A percentile compares a stretch with the other conserved stretches of the same genome.
phyloP scores from a whole-genome alignment of 805 yeast genomes.

The Tetrapisispora taiwanensis region DNA sequence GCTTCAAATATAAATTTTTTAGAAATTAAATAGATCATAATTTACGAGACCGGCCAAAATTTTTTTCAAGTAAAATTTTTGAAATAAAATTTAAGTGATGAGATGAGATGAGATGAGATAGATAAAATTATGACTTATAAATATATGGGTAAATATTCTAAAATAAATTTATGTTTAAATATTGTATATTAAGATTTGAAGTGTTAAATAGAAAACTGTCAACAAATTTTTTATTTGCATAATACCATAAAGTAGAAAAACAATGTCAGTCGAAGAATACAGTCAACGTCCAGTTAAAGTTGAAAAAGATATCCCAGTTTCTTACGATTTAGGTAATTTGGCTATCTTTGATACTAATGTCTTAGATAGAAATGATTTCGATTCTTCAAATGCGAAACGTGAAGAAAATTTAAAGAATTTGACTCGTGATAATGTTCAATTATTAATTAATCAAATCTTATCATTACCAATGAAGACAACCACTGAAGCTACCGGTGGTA shows the following conservation, averaged over 20 bases:
- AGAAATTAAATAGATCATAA: background rate
- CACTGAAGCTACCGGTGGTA: conserved; percentile 52
- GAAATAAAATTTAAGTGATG: background rate
- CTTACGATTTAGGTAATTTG: conserved; percentile 82
- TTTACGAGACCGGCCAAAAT: background rate
- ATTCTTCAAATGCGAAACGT: conserved; percentile 41
- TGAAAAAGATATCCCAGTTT: conserved; percentile 81
- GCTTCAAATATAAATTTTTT: too few species aligned
- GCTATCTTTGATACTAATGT: conserved; percentile 88
- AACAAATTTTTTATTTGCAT: too few species aligned
- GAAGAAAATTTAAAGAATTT: conserved; percentile 54
- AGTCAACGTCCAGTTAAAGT: conserved; percentile 60
- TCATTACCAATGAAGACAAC: conserved; percentile 85
- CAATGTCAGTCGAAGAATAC: conserved; percentile 12
- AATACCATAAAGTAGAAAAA: too few species aligned
- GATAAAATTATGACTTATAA: too few species aligned
- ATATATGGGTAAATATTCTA: too few species aligned
- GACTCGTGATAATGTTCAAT: conserved; percentile 88
- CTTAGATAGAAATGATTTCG: conserved; percentile 50
- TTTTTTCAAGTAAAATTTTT: background rate
- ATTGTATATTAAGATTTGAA: too few species aligned
- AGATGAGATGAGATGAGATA: conserved; percentile 4
- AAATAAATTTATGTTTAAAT: too few species aligned
- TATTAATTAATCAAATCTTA: conserved; percentile 79
- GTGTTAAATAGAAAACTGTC: too few species aligned